Conservation (phyloP, 371 early-diverging fungal genomes). For the Amoeboradix gromovi region DNA sequence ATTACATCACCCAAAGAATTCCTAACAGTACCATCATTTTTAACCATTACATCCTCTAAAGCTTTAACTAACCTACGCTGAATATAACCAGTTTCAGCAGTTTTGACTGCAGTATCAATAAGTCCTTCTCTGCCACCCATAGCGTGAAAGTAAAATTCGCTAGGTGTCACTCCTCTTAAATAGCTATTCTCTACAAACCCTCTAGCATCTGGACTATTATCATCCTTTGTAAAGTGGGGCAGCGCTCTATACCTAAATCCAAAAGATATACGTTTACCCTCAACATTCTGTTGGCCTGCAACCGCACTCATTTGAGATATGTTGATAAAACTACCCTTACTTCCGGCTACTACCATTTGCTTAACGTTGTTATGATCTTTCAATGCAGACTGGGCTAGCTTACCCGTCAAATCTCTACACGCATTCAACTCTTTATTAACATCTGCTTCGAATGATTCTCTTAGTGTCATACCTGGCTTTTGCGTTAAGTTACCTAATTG, state of each 20-base stretch:
- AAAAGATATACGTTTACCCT: slow-evolving; percentile 95
- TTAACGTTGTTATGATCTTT: slow-evolving; percentile 87
- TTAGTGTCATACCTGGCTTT: slow-evolving; percentile 87
- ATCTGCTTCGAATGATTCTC: slow-evolving; percentile 79
- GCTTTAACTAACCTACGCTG: slow-evolving; percentile 97
- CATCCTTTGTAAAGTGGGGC: slow-evolving; percentile 95
- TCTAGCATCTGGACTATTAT: slow-evolving; percentile 78
- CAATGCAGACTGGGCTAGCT: slow-evolving; percentile 55
- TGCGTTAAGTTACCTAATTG: slow-evolving; percentile 58
- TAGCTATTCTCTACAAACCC: slow-evolving; percentile 98
- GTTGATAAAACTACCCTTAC: slow-evolving; percentile 95
- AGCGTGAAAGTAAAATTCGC: slow-evolving; percentile 99
- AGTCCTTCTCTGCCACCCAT: slow-evolving; percentile 98
- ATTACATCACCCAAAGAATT: slow-evolving; percentile 71
- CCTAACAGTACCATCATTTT: slow-evolving; percentile 92
- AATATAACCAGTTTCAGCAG: slow-evolving; percentile 98
- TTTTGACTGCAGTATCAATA: slow-evolving; percentile 97
- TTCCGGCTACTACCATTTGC: slow-evolving; percentile 94
- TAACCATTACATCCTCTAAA: slow-evolving; percentile 89
- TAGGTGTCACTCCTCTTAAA: slow-evolving; percentile 83
- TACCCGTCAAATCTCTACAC: slow-evolving; percentile 89
- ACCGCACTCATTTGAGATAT: slow-evolving; percentile 96
- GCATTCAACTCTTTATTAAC: slow-evolving; percentile 78
- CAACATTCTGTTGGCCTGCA: slow-evolving; percentile 99
- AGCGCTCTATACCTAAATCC: slow-evolving; percentile 86